Conservation (phyloP, 306 rosid species). For the Gleditsia sinensis region DNA sequence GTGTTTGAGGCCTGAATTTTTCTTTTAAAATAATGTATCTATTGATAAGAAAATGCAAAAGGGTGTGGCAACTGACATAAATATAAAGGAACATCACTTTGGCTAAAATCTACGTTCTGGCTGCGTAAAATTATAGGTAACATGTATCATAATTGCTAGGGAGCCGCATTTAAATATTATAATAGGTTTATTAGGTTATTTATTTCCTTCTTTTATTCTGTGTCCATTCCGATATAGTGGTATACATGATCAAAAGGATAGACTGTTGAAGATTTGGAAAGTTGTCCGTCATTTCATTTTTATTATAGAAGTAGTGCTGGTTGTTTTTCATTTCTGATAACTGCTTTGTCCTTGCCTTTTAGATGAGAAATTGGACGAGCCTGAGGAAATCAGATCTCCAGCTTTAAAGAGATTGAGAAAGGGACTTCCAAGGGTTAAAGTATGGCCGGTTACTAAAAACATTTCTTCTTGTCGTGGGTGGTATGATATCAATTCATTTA, state of each 20-base stretch:
- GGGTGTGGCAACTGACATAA: no score
- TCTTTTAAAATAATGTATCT: no score
- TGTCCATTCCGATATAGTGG: no score
- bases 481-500: not conserved
- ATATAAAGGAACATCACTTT: no score
- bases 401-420: conserved; percentile 38
- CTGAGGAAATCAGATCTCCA: not conserved
- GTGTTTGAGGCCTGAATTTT: no score
- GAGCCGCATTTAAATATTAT: no score
- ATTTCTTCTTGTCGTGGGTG: not conserved
- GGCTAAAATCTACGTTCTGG: no score
- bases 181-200: no score
- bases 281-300: not conserved
- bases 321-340: conserved; percentile 2
- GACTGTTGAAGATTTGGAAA: not conserved
- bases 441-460: not conserved
- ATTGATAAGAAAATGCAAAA: no score
- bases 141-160: not conserved
- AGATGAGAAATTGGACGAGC: conserved; percentile 20
- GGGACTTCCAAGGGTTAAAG: conserved; percentile 11
- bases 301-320: not conserved
- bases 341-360: conserved; percentile 21
- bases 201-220: no score
- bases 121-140: not conserved
- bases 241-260: not conserved